Evolutionary conservation across 2,329 filamentous ascomycete species (phyloP).

Genomic region (Tolypocladium inflatum): DNA sequence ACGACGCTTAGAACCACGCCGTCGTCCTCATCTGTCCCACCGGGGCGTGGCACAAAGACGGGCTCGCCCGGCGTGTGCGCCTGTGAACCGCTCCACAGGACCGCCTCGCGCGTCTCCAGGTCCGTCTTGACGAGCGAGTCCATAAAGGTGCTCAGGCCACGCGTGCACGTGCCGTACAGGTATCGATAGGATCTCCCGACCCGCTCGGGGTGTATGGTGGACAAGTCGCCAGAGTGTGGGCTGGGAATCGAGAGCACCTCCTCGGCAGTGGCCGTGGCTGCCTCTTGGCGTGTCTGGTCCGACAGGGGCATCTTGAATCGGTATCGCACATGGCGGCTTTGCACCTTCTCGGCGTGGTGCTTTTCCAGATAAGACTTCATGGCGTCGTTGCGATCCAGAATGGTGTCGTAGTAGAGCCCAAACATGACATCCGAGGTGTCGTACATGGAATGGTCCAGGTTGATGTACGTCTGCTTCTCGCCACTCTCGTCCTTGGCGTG

Average conservation of each 20-base stretch:
- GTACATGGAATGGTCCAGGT: constrained; percentile 58
- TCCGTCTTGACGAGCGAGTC: constrained; percentile 61
- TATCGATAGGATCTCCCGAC: constrained; percentile 46
- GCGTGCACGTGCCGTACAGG: constrained; percentile 47
- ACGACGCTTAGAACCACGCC: constrained; percentile 54
- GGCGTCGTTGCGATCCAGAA: constrained; percentile 43
- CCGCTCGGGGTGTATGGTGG: constrained; percentile 53
- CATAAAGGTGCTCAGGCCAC: constrained; percentile 48
- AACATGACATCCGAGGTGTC: constrained; percentile 55
- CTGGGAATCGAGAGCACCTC: constrained; percentile 36
- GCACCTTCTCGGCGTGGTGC: constrained; percentile 23
- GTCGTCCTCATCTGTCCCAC: constrained; percentile 46
- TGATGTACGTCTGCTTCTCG: constrained; percentile 33
- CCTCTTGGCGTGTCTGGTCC: constrained; percentile 3
- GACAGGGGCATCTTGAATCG: constrained; percentile 26
- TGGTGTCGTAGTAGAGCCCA: constrained; percentile 59
- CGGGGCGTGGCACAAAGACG: constrained; percentile 49
- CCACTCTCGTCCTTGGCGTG: constrained; percentile 22
- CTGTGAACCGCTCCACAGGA: constrained; percentile 46
- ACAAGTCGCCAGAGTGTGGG: constrained; percentile 52
- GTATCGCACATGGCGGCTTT: constrained; percentile 32
- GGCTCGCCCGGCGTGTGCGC: constrained; percentile 61
- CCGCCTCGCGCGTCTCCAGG: constrained; percentile 36
- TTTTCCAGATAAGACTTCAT: constrained; percentile 33
- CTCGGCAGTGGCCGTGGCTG: constrained; percentile 13